Evolutionary conservation across 345 rosid genomes (phyloP), one percentile per base, ranked within the genome.

Genomic region (Sonneratia caseolaris): DNA sequence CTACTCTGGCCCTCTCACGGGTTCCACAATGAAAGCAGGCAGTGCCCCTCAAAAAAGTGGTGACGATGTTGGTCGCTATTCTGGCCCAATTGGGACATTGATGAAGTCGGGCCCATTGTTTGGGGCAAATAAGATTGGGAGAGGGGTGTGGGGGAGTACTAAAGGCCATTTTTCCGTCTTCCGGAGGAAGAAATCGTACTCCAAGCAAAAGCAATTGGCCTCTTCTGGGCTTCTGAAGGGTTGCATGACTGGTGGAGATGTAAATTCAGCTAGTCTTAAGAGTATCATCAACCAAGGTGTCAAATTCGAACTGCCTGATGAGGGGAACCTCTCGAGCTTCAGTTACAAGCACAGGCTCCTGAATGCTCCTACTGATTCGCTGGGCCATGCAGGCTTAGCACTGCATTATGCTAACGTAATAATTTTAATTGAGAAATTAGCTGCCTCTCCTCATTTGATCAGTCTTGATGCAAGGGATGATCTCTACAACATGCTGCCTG

Each of bases 401-500:
- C 80, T 96, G 77, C 99, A 92, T 79, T 96, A 92, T 69, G 98
- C 99, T 8, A 96, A 96, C 72, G 95, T 96, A 45, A 96, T 96
- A 68, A 84, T 88, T 70, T 84, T 92, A 64, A 88, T 92, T 22
- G 98, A 96, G 85, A 92, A 91, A 79, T 85, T 96, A 57, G 96
- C 85, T 37, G 89, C 91, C 57, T 86, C 99, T 74, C 98, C 98
- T 70, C 96, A 96, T 80, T 82, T 96, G 86, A 89, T 96, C 61
- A 91, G 99, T 24, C 89, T 88, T 16, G 98, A 96, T 77, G 99
- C 98, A 22, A 86, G 98, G 75, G 97, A 92, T 78, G 99, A 96
- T 77, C 83, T 96, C 48, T 96, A 96, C 88, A 90, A 86, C 71
- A 89, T 96, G 99, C 77, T 96, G 74, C 97, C 99, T 0, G 85